A percentile compares a stretch with the other conserved stretches of the same genome.
Conservation (phyloP, 306 rosid genomes). For the Sechiopsis laciniata region DNA sequence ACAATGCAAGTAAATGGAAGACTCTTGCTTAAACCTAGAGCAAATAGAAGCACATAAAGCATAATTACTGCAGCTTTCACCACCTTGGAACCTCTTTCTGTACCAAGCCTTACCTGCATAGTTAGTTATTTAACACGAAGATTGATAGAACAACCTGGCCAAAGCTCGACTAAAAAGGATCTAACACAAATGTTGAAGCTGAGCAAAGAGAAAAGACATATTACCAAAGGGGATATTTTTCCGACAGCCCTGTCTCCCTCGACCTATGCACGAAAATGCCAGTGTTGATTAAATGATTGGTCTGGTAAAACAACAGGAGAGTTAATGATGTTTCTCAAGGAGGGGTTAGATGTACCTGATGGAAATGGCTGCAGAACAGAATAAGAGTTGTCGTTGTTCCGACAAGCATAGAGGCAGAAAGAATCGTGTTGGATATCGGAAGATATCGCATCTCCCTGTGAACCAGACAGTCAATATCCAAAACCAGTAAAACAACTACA, state of each 20-base stretch:
- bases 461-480: constrained; percentile 23
- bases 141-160: too few relatives aligned
- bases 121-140: constrained; percentile 8
- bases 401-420: constrained; percentile 72
- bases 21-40: constrained; percentile 44
- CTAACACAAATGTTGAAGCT: background rate
- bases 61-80: constrained; percentile 47
- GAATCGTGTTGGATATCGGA: constrained; percentile 48
- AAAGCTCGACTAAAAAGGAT: too few relatives aligned
- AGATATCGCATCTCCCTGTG: constrained; percentile 43
- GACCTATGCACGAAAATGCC: constrained; percentile 36
- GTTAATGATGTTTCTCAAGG: background rate
- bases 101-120: constrained; percentile 75
- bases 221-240: constrained; percentile 86
- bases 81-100: constrained; percentile 43
- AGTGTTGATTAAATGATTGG: background rate
- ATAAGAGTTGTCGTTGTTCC: constrained; percentile 78
- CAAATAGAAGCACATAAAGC: constrained; percentile 50
- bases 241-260: constrained; percentile 73
- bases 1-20: constrained; percentile 69
- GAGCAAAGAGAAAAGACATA: constrained; percentile 1
- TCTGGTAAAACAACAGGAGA: constrained; percentile 2
- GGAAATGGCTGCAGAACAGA: constrained; percentile 91
- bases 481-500: background rate
- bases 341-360: constrained; percentile 46